Conservation (phyloP, 2,329 filamentous ascomycete species). For the Colletotrichum gloeosporioides region DNA sequence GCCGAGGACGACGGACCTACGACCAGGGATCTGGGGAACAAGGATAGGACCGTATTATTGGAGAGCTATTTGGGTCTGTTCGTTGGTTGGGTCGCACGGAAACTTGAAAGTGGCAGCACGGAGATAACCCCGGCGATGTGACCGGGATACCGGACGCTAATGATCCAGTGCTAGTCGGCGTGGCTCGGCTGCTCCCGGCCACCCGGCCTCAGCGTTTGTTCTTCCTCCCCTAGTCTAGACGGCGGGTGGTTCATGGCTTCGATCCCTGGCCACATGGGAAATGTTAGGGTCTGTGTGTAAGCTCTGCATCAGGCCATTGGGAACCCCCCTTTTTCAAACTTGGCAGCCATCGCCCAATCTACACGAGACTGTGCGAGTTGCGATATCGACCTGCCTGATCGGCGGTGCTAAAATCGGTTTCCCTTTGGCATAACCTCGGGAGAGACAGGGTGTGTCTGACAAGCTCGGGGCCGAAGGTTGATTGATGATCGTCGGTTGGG, state of each 20-base stretch:
- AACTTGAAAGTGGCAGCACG: background rate
- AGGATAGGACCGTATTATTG: background rate
- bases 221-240: background rate
- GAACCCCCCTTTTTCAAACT: background rate
- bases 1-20: background rate
- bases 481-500: background rate
- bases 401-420: background rate
- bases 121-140: background rate
- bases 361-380: background rate
- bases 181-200: slow-evolving; percentile 10
- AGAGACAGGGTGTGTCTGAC: background rate
- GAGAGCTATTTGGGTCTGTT: background rate
- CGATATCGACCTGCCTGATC: background rate
- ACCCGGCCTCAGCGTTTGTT: background rate
- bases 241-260: background rate
- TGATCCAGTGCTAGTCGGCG: background rate
- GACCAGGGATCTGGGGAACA: slow-evolving; percentile 14
- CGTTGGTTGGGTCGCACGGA: background rate
- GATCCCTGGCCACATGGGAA: background rate
- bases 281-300: background rate
- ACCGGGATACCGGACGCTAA: background rate
- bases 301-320: background rate
- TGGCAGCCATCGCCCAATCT: background rate
- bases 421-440: background rate
- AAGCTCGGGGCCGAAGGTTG: background rate